These are phyloP conservation scores for Toxoplasma gondii DNA, from an alignment of 169 alveolate species.

Conservation along the genomic window DNA sequence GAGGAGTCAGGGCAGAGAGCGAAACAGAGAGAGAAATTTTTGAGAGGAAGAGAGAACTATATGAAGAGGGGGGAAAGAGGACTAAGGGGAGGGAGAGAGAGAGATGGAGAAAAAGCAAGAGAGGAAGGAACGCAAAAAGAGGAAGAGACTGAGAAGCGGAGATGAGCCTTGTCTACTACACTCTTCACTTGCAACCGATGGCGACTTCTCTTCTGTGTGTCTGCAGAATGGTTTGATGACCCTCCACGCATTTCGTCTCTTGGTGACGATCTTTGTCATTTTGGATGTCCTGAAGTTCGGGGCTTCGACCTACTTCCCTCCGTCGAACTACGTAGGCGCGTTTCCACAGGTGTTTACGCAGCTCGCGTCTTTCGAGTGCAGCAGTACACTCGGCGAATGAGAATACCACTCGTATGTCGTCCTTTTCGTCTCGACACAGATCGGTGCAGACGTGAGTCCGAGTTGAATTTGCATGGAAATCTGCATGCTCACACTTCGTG, in stretches of 20 bases:
- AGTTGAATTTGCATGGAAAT: no score
- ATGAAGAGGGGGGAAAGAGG: not conserved
- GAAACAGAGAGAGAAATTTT: no score
- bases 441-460: not conserved
- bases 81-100: not conserved
- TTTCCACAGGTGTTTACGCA: no score
- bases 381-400: not conserved
- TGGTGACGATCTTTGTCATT: constrained; percentile 52
- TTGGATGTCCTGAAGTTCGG: constrained; percentile 56
- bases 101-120: not conserved
- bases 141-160: not conserved
- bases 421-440: not conserved
- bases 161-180: no score
- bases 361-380: not conserved
- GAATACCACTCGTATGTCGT: not conserved
- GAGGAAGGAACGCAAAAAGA: not conserved
- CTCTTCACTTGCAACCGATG: no score
- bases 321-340: constrained; percentile 50
- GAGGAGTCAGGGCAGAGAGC: no score
- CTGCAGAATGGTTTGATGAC: not conserved
- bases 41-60: not conserved
- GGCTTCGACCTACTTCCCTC: constrained; percentile 58
- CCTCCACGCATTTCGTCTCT: constrained; percentile 31
- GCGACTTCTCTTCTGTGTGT: not conserved
- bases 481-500: no score